Evolutionary conservation across 148 eudicot genomes (phyloP).

Genomic region (Chenopodium quinoa): DNA sequence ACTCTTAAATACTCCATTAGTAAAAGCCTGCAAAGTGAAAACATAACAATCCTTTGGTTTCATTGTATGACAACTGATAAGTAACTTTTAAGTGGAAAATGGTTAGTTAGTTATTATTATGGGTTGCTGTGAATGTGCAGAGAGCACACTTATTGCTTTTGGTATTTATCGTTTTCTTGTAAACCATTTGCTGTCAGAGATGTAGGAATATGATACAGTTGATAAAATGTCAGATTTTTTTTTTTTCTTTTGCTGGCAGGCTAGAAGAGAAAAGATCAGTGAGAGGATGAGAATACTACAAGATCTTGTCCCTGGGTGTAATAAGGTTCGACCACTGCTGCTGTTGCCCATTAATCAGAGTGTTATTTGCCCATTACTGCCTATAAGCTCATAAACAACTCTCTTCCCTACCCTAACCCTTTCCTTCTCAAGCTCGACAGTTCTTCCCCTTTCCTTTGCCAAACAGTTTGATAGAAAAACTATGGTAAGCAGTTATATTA

Average conservation of each 20-base stretch:
- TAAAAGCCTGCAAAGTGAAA: slow-evolving; percentile 30
- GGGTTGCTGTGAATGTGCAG: not conserved
- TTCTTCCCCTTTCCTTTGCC: not conserved
- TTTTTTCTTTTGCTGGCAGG: too few relatives aligned
- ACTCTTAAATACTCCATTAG: slow-evolving; percentile 45
- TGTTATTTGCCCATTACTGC: not conserved
- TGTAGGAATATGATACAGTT: too few relatives aligned
- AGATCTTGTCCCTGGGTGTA: too few relatives aligned
- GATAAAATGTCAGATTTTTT: too few relatives aligned
- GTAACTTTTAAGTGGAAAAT: not conserved
- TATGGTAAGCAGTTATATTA: too few relatives aligned
- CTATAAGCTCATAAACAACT: not conserved
- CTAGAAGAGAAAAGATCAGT: too few relatives aligned
- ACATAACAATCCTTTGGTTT: not conserved
- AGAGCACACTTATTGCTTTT: not conserved
- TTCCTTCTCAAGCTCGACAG: not conserved
- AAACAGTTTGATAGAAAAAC: not conserved
- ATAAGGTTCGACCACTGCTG: too few relatives aligned
- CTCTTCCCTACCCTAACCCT: not conserved
- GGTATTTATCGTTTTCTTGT: too few relatives aligned
- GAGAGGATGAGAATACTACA: too few relatives aligned
- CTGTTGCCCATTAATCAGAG: too few relatives aligned
- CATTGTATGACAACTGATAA: not conserved
- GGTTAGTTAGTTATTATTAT: too few relatives aligned
- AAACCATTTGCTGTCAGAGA: too few relatives aligned